Conservation (phyloP, 352 stramenopile genomes). For the Phytophthora nicotianae region DNA sequence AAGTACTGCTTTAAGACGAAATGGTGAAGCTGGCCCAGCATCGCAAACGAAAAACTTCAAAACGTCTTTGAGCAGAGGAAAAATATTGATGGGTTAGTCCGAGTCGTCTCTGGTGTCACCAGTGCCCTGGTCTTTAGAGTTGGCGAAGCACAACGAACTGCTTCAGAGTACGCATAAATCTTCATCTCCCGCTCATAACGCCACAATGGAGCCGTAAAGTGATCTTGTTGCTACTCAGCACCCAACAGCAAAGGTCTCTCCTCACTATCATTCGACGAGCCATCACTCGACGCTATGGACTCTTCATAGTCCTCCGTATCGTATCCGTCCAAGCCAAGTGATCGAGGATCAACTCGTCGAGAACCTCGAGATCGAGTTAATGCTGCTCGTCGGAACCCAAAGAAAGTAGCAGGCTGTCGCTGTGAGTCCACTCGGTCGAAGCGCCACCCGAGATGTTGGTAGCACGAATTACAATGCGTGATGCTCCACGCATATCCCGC, state of each 20-base stretch:
- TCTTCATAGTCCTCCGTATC: slow-evolving; percentile 31
- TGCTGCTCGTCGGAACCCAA: slow-evolving; percentile 69
- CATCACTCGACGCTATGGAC: slow-evolving; percentile 30
- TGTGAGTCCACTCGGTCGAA: slow-evolving; percentile 56
- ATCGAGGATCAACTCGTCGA: slow-evolving; percentile 13
- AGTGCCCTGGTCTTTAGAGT: neutral
- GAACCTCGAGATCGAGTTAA: slow-evolving; percentile 36
- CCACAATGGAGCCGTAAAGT: too few species aligned
- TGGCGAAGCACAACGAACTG: neutral
- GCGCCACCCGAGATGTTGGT: slow-evolving; percentile 77
- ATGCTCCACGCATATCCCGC: slow-evolving; percentile 84
- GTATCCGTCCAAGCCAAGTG: slow-evolving; percentile 24
- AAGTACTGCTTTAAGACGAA: too few species aligned
- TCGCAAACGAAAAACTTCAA: too few species aligned
- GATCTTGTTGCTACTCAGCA: slow-evolving; percentile 4
- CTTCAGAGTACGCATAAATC: too few species aligned
- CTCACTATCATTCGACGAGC: slow-evolving; percentile 27
- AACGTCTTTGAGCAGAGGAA: too few species aligned
- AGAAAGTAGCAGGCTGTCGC: slow-evolving; percentile 51
- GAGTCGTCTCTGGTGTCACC: too few species aligned
- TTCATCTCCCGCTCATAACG: too few species aligned
- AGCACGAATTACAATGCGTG: slow-evolving; percentile 69
- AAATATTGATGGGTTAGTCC: too few species aligned
- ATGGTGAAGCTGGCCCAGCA: too few species aligned
- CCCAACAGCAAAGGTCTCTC: slow-evolving; percentile 30